These are phyloP conservation scores for Simplicillium aogashimaense DNA, from an alignment of 2,329 filamentous ascomycete species.

Conservation along the genomic window DNA sequence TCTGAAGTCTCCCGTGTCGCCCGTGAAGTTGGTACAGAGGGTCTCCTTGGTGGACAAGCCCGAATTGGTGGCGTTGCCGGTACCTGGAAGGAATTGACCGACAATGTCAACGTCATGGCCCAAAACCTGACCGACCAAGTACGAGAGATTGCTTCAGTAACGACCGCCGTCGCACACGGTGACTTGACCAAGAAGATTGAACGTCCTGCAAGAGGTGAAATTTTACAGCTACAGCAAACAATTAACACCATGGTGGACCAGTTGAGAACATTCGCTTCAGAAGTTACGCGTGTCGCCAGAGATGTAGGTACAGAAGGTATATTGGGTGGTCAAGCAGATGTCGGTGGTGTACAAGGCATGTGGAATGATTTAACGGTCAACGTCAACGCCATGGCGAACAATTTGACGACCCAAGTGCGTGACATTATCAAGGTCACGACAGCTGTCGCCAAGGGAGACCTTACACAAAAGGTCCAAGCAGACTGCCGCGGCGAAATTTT, in stretches of 20 bases:
- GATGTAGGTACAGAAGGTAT: conserved; percentile 81
- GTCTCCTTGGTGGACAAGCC: conserved; percentile 86
- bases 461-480: conserved; percentile 94
- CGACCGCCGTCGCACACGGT: conserved; percentile 72
- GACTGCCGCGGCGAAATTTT: conserved; percentile 86
- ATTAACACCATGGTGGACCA: conserved; percentile 90
- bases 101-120: conserved; percentile 80
- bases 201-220: conserved; percentile 70
- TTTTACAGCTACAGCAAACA: conserved; percentile 72
- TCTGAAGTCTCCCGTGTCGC: conserved; percentile 93
- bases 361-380: conserved; percentile 83
- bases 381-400: conserved; percentile 82
- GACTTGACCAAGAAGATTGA: conserved; percentile 80
- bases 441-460: conserved; percentile 69
- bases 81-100: conserved; percentile 94
- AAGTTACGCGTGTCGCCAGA: conserved; percentile 73
- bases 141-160: conserved; percentile 76
- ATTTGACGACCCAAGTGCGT: conserved; percentile 78
- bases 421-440: conserved; percentile 83
- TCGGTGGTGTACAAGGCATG: conserved; percentile 77
- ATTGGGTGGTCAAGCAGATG: conserved; percentile 71
- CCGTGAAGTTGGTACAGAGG: conserved; percentile 92
- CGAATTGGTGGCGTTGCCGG: conserved; percentile 90
- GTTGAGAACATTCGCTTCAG: conserved; percentile 71
- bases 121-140: conserved; percentile 77